phyloP scores from a whole-genome alignment of 2,329 filamentous ascomycete genomes.

The Onygenales sp. region DNA sequence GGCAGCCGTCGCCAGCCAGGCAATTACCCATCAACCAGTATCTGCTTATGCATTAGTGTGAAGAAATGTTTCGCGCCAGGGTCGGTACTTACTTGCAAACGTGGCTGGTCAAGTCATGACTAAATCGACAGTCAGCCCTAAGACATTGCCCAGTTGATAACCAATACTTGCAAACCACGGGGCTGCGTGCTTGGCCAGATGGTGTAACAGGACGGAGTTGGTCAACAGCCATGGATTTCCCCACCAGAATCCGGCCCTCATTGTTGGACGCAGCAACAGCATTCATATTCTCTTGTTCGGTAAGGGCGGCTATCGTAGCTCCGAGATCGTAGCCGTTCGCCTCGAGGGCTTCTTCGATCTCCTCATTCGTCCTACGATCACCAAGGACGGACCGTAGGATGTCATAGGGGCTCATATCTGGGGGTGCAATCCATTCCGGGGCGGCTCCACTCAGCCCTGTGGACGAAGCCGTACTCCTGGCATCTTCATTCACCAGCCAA shows the following conservation, averaged over 20 bases:
- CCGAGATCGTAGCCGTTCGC: constrained; percentile 87
- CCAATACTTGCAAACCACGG: constrained; percentile 95
- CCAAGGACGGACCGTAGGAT: constrained; percentile 93
- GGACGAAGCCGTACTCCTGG: constrained; percentile 69
- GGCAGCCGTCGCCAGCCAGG: constrained; percentile 83
- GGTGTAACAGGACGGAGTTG: constrained; percentile 66
- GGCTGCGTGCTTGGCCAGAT: constrained; percentile 64
- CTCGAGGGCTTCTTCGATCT: constrained; percentile 85
- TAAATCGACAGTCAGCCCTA: constrained; percentile 91
- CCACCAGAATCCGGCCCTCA: constrained; percentile 62
- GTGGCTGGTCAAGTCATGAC: constrained; percentile 89
- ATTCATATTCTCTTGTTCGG: constrained; percentile 58
- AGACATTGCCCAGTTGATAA: constrained; percentile 92
- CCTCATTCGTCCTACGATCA: constrained; percentile 80
- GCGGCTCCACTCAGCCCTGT: constrained; percentile 69
- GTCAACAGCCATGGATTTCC: constrained; percentile 76
- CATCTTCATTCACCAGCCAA: constrained; percentile 87
- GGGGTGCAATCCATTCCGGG: constrained; percentile 68
- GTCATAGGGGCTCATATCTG: constrained; percentile 95
- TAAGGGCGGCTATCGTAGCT: constrained; percentile 79
- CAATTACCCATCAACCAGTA: constrained; percentile 97
- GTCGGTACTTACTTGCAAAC: constrained; percentile 78
- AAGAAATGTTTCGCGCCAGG: neutral
- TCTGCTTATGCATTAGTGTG: constrained; percentile 35
- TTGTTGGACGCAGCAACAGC: constrained; percentile 44